Base-by-base conservation (phyloP, 1,139 yeast species). In the Suhomyces panamericanus region DNA sequence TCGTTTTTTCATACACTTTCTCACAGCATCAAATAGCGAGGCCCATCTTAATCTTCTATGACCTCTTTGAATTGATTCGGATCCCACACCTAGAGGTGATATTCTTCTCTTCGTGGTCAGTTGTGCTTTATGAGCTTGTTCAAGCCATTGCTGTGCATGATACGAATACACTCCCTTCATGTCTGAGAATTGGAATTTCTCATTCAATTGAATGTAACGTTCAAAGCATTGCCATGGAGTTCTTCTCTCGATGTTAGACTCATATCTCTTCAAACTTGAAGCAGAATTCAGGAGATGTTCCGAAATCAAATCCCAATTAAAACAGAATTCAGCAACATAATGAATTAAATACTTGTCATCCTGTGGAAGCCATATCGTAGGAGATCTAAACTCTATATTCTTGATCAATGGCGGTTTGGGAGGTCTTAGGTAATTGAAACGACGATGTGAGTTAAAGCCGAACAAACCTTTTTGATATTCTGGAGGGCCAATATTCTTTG, bases 141-240 rank as follows among this genome's bases (percentile, higher is more conserved):
- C 96, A 36, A 93, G 67, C 97, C 98, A 91, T 51, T 83, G 83
- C 60, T 88, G 95, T 0, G 98, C 97, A 51, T 78, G 81, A 46
- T 81, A 80, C 0, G 97, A 89, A 55, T 88, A 81, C 11, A 85
- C 80, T 0, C 99, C 99, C 56, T 88, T 85, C 81, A 93, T 80
- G 57, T 93, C 98, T 20, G 83, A 73, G 48, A 88, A 80, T 51
- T 87, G 95, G 56, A 89, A 90, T 49, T 83, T 83, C 47, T 93
- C 97, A 57, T 89, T 90, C 51, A 95, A 73, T 66, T 93, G 99
- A 49, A 90, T 86, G 72, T 95, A 93, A 51, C 99, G 73, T 64
- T 93, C 99, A 70, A 93, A 93, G 62, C 98, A 93, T 62, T 91
- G 98, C 99, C 99, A 93, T 0, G 99, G 95, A 0, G 98, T 93